Evolutionary conservation across 768 basidiomycete genomes (phyloP), one percentile per base, ranked within the genome.

Genomic region (Termitomyces titanicus): DNA sequence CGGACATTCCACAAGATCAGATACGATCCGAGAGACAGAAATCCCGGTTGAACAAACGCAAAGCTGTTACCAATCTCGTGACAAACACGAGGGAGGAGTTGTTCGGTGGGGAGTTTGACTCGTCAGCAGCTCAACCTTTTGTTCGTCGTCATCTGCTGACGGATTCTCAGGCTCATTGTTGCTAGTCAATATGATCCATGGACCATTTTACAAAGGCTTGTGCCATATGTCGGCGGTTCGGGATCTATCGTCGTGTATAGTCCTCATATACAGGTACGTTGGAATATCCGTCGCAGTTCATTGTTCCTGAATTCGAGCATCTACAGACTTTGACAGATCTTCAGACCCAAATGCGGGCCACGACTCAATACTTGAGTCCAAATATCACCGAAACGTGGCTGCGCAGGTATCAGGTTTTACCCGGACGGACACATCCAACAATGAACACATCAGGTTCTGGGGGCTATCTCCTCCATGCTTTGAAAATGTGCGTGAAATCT

Each of bases 401-500:
- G 39, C 83, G 96, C 27, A 81, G 83, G 59, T 99, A 98, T 73
- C 96, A 98, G 68, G 87, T 94, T 15, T 77, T 99, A n/a, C 97
- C 97, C 22, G 96, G 97, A 22, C 81, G 97, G 34, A 96, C 92
- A 38, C 97, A 99, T 73, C 97, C 97, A 3, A 84, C 82, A 60
- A 98, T 99, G 97, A 86, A 79, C 53, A 90, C 85, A 55, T 88
- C 91, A 20, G 92, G 92, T 11, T 86, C 88, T 1, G 95, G 94
- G 13, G 96, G 97, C 0, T 97, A 84, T 71, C 71, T 98, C 42
- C 77, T 98, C 29, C 85, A 90, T 65, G 81, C 86, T 17, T 87
- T 85, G n/a, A 92, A 92, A 81, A 84, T 98, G 89, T 94, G 75
- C 42, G 73, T 58, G 11, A 34, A 40, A 17, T 39, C 33, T 48